These are phyloP conservation scores for Citrus maxima DNA, from an alignment of 345 rosid species.

Conservation along the genomic window DNA sequence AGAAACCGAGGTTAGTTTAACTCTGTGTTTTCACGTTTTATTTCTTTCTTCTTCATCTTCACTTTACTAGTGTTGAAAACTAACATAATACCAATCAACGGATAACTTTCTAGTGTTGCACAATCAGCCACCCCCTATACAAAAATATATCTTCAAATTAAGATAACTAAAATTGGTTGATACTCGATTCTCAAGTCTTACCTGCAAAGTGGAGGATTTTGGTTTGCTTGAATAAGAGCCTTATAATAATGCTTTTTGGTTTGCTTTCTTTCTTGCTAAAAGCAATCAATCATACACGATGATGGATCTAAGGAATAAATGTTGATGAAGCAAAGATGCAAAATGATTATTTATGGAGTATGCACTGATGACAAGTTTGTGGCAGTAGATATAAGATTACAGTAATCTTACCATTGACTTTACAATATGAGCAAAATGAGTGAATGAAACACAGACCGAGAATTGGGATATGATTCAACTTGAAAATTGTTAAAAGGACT, in stretches of 20 bases:
- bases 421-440: not conserved
- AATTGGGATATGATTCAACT: too few relatives aligned
- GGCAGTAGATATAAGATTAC: not conserved
- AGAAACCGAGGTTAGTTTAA: constrained; percentile 63
- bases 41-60: not conserved
- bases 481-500: too few relatives aligned
- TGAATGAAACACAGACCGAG: not conserved
- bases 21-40: not conserved
- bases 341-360: not conserved
- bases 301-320: not conserved
- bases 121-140: not conserved
- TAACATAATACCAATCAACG: not conserved
- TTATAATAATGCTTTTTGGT: not conserved
- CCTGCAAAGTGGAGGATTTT: not conserved
- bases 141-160: not conserved
- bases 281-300: not conserved
- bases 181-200: not conserved
- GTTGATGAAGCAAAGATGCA: not conserved
- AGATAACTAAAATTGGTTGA: too few relatives aligned
- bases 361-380: not conserved
- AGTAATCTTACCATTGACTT: not conserved
- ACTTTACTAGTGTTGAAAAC: not conserved
- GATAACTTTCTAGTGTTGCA: not conserved
- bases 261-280: not conserved
- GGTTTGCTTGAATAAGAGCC: not conserved